Evolutionary conservation across 352 stramenopile genomes (phyloP), one percentile per base, ranked within the genome.

Genomic region (Hyaloperonospora arabidopsidis): DNA sequence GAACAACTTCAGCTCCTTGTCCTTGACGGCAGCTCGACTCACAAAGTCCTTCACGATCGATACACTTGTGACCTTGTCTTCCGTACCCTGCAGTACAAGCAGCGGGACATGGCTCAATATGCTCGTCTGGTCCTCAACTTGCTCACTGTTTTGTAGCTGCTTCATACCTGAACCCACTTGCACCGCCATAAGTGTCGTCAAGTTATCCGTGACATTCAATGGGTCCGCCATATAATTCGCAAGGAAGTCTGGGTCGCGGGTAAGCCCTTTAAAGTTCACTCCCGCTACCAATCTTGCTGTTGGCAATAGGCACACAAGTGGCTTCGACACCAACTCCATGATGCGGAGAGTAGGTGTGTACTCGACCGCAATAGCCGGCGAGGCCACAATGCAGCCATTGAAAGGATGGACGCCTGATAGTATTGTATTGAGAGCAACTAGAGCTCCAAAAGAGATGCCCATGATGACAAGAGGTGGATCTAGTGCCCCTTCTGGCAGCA

Each of bases 1-100:
- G 28, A 89, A 76, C 13, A 80, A 21, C 55, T 72, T 74, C 45
- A 87, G 67, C 39, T 74, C 61, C 58, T 89, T 89, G 70, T 87
- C 76, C 2, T 29, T 53, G 44, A 48, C 77, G 0, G 60, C 63
- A 19, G 76, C 34, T 13, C 71, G 65, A 5, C 45, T 51, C 46
- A 74, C 70, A 39, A 89, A 89, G 29, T 65, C 47, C 23, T 70
- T 28, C 2, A 74, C 74, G n/a, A 76, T 21, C 15, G 65, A 57
- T 5, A 82, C 48, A 52, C 66, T 81, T 44, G 70, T 79, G 21
- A 82, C 65, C 43, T 79, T 75, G 44, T 85, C 74, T 23, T 66
- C 49, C 8, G 69, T 67, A 7, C 74, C 74, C 56, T 79, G 71
- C 19, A 85, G 44, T 15, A 80, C 59, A 14, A 74, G 52, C 44